phyloP scores from a whole-genome alignment of 345 rosid species.

The Toxicodendron radicans region DNA sequence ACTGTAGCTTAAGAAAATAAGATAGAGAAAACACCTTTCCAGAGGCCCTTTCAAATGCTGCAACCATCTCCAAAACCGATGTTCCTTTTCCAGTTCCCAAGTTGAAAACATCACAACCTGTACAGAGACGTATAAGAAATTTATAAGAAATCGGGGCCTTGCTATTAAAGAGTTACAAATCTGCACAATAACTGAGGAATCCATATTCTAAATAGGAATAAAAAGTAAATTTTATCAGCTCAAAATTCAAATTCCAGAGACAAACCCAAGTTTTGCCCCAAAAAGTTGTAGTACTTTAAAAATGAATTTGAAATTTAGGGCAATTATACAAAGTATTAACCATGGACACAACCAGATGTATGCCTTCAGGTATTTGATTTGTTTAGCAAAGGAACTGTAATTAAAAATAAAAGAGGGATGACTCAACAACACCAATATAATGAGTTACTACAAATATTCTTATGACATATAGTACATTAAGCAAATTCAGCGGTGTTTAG shows the following conservation, averaged over 20 bases:
- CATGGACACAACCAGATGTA: neutral
- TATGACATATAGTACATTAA: neutral
- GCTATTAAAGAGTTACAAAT: neutral
- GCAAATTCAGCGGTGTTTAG: neutral
- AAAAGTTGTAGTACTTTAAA: neutral
- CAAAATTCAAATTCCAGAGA: neutral
- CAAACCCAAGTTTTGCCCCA: neutral
- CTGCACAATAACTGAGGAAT: neutral
- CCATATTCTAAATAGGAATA: neutral
- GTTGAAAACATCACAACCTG: constrained; percentile 95
- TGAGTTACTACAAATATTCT: neutral
- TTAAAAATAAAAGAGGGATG: neutral
- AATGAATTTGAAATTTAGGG: neutral
- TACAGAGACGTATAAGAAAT: neutral
- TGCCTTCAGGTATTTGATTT: neutral
- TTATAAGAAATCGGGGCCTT: no score
- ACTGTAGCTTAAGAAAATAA: neutral
- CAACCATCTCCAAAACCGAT: constrained; percentile 94
- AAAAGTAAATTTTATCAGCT: neutral
- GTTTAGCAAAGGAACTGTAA: neutral
- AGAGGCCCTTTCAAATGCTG: constrained; percentile 90
- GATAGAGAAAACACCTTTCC: constrained; percentile 54
- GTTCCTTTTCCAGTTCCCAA: constrained; percentile 97
- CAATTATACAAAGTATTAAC: neutral
- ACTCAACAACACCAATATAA: neutral